phyloP scores from a whole-genome alignment of 2,329 filamentous ascomycete species.

The Ramularia endophylla region DNA sequence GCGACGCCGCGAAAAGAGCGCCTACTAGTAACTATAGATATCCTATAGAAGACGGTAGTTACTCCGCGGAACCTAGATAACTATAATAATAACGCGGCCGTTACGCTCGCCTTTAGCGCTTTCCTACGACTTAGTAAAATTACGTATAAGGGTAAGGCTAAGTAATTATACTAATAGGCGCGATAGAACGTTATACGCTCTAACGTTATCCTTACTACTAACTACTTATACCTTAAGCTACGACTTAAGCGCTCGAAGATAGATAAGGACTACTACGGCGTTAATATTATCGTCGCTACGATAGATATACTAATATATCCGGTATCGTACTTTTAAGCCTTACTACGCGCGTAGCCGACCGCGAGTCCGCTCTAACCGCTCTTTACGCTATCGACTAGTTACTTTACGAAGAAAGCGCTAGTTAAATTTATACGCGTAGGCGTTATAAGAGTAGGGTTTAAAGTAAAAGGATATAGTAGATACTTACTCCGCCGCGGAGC shows the following conservation, averaged over 20 bases:
- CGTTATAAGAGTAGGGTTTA: too few relatives aligned
- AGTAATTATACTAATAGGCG: neutral
- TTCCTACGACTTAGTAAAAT: conserved; percentile 2
- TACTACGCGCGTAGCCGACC: too few relatives aligned
- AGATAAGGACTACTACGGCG: neutral
- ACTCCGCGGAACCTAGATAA: too few relatives aligned
- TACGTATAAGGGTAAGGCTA: neutral
- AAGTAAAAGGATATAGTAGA: too few relatives aligned
- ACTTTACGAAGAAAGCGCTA: too few relatives aligned
- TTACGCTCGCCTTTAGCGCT: neutral
- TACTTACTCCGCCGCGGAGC: too few relatives aligned
- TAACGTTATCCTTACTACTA: neutral
- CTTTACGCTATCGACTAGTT: too few relatives aligned
- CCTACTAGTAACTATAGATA: too few relatives aligned
- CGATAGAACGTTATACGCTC: conserved; percentile 1
- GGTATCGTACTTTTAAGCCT: neutral
- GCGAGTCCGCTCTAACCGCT: too few relatives aligned
- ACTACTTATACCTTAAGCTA: conserved; percentile 2
- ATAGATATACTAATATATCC: neutral
- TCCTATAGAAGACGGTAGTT: too few relatives aligned
- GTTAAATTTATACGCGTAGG: too few relatives aligned
- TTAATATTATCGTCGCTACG: neutral
- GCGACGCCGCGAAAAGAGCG: too few relatives aligned
- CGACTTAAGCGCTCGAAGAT: conserved; percentile 2
- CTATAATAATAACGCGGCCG: neutral